Base-by-base conservation (phyloP, 2,329 filamentous ascomycete species). In the Beauveria rudraprayagi region DNA sequence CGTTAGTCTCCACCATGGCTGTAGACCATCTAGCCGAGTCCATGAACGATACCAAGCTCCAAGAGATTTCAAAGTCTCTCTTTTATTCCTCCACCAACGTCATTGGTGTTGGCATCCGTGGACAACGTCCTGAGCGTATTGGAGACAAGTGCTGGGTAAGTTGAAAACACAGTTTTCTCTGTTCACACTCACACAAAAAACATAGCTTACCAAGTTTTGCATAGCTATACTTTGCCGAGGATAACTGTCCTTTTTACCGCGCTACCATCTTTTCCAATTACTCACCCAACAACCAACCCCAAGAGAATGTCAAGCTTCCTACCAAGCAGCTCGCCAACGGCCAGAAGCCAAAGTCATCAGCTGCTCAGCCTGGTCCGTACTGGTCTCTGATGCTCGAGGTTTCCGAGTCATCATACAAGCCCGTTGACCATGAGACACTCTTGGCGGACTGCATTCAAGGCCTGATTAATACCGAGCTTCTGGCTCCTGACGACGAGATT, bases 191-290 rank as follows among this genome's bases (percentile, higher is more conserved):
- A 30, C 3, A 22, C 1, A 22, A 22, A 22, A 10, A 30, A 30
- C 11, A 30, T 10, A 11, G 30, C 40, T 59, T 56, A 65, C 46
- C 11, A 16, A 41, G 14, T 41, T 16, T 41, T 16, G 34, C 16
- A 55, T 44, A 86, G 86, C 82, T 96, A 63, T 96, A 96, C 84
- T 96, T 96, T 85, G 91, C 91, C 64, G 92, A 96, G 75, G 87
- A 94, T 75, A 87, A 96, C 82, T 95, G 90, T 81, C 91, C 91
- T 70, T 96, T 96, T 82, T 96, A 96, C 82, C 89, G 92, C 68
- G 92, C 92, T 69, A 96, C 92, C 69, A 96, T 96, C 78, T 96
- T 96, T 85, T 96, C 91, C 76, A 96, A 96, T 83, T 96, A 96
- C 83, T 96, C 92, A 22, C 92, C 91, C 53, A 85, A 92, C 83